These are phyloP conservation scores for Phaffomyces thermotolerans DNA, from an alignment of 805 yeast genomes.

Conservation along the genomic window DNA sequence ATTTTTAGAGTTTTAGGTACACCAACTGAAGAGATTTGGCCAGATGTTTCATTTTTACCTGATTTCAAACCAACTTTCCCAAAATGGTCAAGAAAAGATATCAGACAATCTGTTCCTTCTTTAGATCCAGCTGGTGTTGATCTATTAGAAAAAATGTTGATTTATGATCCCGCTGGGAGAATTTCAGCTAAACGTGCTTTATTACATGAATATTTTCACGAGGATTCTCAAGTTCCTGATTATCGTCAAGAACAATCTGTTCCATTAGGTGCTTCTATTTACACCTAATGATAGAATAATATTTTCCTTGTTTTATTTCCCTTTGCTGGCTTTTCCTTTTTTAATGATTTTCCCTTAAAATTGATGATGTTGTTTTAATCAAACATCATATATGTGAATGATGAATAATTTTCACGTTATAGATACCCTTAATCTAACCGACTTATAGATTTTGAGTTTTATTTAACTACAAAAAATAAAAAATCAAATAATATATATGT, in stretches of 20 bases:
- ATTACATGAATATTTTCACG: conserved; percentile 78
- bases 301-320: background rate
- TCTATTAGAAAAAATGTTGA: conserved; percentile 67
- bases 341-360: background rate
- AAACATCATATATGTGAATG: too few relatives aligned
- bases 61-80: conserved; percentile 93
- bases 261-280: conserved; percentile 26
- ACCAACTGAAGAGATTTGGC: conserved; percentile 91
- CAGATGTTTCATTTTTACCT: conserved; percentile 84
- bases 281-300: conserved; percentile 12
- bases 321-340: background rate
- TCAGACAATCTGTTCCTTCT: conserved; percentile 67
- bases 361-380: too few relatives aligned
- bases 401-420: background rate
- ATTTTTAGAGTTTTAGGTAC: conserved; percentile 91
- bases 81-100: conserved; percentile 71
- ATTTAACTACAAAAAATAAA: background rate
- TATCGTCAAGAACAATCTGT: conserved; percentile 22
- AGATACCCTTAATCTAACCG: background rate
- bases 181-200: conserved; percentile 93
- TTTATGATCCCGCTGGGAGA: conserved; percentile 89
- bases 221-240: conserved; percentile 30
- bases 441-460: too few relatives aligned
- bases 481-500: background rate
- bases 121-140: conserved; percentile 82